Conservation (phyloP, 2,329 filamentous ascomycete species). For the Penicillium concentricum region DNA sequence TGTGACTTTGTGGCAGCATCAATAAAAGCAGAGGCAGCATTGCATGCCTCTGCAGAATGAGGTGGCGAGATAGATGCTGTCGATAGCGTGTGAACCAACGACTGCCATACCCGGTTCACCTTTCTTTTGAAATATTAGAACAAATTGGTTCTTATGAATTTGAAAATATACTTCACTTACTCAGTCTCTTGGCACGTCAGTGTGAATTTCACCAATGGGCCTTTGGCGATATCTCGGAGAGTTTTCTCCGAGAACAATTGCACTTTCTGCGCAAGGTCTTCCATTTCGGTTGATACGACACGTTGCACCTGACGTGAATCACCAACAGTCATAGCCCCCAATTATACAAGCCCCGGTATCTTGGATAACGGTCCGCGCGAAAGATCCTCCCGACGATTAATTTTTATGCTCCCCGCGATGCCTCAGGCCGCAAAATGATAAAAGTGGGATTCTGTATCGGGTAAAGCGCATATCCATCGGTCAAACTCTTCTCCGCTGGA, state of each 20-base stretch:
- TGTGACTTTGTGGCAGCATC: constrained; percentile 37
- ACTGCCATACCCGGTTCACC: constrained; percentile 38
- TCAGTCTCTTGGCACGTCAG: constrained; percentile 30
- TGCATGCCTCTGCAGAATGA: constrained; percentile 46
- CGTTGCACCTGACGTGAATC: constrained; percentile 11
- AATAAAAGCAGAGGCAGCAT: constrained; percentile 46
- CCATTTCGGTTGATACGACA: constrained; percentile 25
- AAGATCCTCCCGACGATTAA: constrained; percentile 10
- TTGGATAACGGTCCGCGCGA: constrained; percentile 1
- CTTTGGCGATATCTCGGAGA: constrained; percentile 35
- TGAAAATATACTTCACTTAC: constrained; percentile 25
- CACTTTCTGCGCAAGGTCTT: constrained; percentile 34
- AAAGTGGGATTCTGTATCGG: constrained; percentile 24
- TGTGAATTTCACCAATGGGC: constrained; percentile 36
- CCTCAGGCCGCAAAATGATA: constrained; percentile 17
- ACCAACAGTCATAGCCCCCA: constrained; percentile 24
- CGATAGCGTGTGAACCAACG: constrained; percentile 43
- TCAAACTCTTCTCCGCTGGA: constrained; percentile 19
- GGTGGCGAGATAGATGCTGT: constrained; percentile 37
- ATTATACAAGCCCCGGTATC: constrained; percentile 15
- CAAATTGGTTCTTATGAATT: neutral
- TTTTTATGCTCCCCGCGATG: constrained; percentile 28
- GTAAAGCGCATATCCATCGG: constrained; percentile 24
- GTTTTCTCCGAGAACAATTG: constrained; percentile 37
- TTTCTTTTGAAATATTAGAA: constrained; percentile 26